Evolutionary conservation across 257 asterid species (phyloP).

Genomic region (Parsonsia alboflavescens): DNA sequence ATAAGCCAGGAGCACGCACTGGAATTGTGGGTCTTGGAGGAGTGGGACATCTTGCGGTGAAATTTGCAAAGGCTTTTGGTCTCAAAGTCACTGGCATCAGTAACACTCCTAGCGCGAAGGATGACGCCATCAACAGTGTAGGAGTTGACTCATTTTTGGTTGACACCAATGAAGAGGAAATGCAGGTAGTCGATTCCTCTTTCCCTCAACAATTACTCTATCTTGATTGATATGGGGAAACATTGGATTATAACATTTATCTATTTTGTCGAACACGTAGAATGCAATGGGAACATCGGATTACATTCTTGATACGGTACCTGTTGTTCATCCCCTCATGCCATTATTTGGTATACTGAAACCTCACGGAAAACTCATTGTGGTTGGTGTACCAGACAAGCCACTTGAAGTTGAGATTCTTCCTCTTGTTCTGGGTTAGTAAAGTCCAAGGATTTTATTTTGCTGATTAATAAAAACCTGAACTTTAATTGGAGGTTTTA

Average conservation of each 20-base stretch:
- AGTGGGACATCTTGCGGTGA: slow-evolving; percentile 22
- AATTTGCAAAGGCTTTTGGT: slow-evolving; percentile 25
- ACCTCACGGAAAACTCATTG: slow-evolving; percentile 42
- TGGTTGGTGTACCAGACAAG: slow-evolving; percentile 39
- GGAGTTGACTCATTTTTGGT: slow-evolving; percentile 23
- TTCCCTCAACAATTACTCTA: too few relatives aligned
- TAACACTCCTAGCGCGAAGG: slow-evolving; percentile 15
- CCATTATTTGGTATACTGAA: slow-evolving; percentile 45
- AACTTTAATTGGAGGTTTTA: background rate
- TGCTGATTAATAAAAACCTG: background rate
- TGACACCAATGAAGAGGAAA: slow-evolving; percentile 19
- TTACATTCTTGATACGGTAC: slow-evolving; percentile 47
- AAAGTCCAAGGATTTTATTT: background rate
- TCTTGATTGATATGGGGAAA: too few relatives aligned
- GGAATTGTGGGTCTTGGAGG: slow-evolving; percentile 30
- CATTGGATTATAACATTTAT: too few relatives aligned
- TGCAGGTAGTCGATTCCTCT: slow-evolving; percentile 15
- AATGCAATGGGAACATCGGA: slow-evolving; percentile 45
- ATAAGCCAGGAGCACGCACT: slow-evolving; percentile 17
- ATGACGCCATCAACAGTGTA: slow-evolving; percentile 18
- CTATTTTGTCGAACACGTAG: slow-evolving; percentile 15
- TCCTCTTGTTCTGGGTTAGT: slow-evolving; percentile 37
- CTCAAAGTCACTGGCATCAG: slow-evolving; percentile 19
- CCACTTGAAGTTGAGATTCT: slow-evolving; percentile 39
- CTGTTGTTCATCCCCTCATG: slow-evolving; percentile 39